These are phyloP conservation scores for Leucosporidium scottii DNA, from an alignment of 768 basidiomycete genomes.

Conservation along the genomic window DNA sequence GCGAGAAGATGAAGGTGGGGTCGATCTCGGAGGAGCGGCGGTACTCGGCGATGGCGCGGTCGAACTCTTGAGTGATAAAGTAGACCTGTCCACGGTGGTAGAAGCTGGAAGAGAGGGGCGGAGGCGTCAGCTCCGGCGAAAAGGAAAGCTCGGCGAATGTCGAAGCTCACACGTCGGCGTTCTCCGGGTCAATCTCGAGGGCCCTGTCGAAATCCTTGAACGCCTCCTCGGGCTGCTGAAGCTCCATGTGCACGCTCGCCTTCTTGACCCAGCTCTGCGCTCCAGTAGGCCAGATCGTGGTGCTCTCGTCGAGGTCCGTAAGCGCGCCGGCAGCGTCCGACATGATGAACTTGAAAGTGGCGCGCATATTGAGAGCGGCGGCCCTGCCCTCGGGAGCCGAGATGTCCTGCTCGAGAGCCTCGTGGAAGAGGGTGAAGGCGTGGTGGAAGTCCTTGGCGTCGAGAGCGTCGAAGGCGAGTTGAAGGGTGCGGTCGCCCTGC, in stretches of 20 bases:
- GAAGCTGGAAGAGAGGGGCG: constrained; percentile 46
- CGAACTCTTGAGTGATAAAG: constrained; percentile 89
- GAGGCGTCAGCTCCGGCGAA: not conserved
- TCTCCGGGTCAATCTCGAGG: constrained; percentile 66
- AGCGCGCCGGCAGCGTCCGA: constrained; percentile 76
- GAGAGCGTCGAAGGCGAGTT: constrained; percentile 73
- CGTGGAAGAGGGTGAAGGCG: constrained; percentile 68
- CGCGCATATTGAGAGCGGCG: constrained; percentile 83
- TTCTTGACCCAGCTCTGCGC: constrained; percentile 94
- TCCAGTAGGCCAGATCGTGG: constrained; percentile 58
- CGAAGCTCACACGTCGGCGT: constrained; percentile 64
- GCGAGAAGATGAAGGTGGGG: constrained; percentile 83
- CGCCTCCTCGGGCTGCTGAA: constrained; percentile 65
- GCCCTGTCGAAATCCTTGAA: constrained; percentile 90
- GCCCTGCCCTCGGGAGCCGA: constrained; percentile 56
- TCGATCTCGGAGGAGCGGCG: constrained; percentile 82
- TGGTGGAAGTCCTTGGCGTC: constrained; percentile 77
- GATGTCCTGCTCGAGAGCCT: constrained; percentile 78
- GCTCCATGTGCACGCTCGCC: constrained; percentile 95
- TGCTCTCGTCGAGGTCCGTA: constrained; percentile 68
- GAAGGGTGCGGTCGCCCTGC: constrained; percentile 74
- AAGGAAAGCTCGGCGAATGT: not conserved
- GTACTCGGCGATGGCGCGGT: constrained; percentile 81
- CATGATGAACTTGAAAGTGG: constrained; percentile 93
- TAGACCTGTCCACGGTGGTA: constrained; percentile 98